Percentiles rank a stretch among this genome's conserved stretches.
phyloP scores from a whole-genome alignment of 2,329 filamentous ascomycete species.

The Cladosporium sp. region DNA sequence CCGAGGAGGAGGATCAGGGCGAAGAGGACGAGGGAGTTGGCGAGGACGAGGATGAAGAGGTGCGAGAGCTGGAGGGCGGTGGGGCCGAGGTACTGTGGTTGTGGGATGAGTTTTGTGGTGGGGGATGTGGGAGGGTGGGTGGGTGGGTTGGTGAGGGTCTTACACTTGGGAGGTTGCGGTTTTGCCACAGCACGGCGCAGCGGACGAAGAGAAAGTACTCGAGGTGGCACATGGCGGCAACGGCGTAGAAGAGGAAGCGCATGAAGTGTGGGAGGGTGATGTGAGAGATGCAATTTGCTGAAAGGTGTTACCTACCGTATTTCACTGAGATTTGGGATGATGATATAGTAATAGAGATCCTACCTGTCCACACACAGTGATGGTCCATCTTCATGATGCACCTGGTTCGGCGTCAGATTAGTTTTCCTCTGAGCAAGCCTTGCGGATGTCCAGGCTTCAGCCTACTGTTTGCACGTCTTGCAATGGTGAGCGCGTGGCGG shows the following conservation, averaged over 20 bases:
- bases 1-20: constrained; percentile 61
- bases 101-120: neutral
- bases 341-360: constrained; percentile 17
- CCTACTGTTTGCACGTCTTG: constrained; percentile 63
- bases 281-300: constrained; percentile 72
- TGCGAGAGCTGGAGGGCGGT: constrained; percentile 54
- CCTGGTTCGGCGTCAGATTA: constrained; percentile 9
- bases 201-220: constrained; percentile 58
- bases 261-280: constrained; percentile 79
- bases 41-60: constrained; percentile 57
- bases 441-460: neutral
- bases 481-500: constrained; percentile 79
- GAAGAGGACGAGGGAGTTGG: constrained; percentile 57
- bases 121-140: constrained; percentile 9
- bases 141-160: too few species aligned
- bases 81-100: constrained; percentile 63
- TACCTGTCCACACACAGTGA: constrained; percentile 76
- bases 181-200: constrained; percentile 57
- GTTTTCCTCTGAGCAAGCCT: neutral
- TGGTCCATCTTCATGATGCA: constrained; percentile 78
- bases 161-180: constrained; percentile 63
- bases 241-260: constrained; percentile 70
- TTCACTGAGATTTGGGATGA: neutral
- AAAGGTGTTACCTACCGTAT: constrained; percentile 29
- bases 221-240: constrained; percentile 59